Evolutionary conservation across 345 rosid genomes (phyloP).

Genomic region (Hibiscus trionum): DNA sequence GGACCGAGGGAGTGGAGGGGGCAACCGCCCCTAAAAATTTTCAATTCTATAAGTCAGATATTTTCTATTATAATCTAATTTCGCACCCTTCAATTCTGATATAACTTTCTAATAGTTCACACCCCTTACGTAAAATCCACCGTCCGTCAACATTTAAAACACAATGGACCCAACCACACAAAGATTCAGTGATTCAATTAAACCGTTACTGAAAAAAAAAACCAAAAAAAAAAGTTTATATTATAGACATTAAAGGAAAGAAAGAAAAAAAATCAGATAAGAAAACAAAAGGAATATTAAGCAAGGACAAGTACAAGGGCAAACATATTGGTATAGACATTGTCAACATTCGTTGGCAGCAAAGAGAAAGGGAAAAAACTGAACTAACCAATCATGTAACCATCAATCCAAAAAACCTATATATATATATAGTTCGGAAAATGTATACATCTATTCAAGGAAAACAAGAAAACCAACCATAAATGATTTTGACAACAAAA

Average conservation of each 20-base stretch:
- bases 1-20: too few relatives aligned
- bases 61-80: too few relatives aligned
- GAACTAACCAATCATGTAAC: background rate
- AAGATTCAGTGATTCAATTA: background rate
- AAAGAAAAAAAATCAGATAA: too few relatives aligned
- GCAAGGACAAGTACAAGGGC: constrained; percentile 12
- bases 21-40: too few relatives aligned
- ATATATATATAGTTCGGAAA: background rate
- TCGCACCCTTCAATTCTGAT: too few relatives aligned
- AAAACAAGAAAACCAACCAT: background rate
- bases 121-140: too few relatives aligned
- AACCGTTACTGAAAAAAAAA: background rate
- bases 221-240: background rate
- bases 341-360: background rate
- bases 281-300: constrained; percentile 7
- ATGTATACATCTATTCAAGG: background rate
- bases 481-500: background rate
- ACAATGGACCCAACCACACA: background rate
- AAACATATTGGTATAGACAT: constrained; percentile 8
- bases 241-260: background rate
- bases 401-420: background rate
- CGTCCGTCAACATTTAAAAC: background rate
- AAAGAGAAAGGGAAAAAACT: background rate
- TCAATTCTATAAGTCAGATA: too few relatives aligned
- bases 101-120: too few relatives aligned